phyloP scores from a whole-genome alignment of 306 rosid genomes.

The Trifolium pratense region DNA sequence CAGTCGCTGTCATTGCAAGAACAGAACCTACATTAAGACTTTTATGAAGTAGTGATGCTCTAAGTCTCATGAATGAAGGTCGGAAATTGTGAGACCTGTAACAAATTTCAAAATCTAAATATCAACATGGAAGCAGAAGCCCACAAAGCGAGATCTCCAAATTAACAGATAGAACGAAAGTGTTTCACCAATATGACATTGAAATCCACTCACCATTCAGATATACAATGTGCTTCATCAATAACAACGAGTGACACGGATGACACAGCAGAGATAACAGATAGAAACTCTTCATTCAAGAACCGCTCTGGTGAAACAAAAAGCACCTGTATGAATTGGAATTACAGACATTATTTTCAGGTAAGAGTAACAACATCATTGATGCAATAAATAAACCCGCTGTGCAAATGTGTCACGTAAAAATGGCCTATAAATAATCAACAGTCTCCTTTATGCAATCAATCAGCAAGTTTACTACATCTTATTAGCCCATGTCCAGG shows the following conservation, averaged over 20 bases:
- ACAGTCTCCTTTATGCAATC: constrained; percentile 23
- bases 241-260: constrained; percentile 78
- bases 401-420: constrained; percentile 21
- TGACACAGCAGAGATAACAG: constrained; percentile 60
- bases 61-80: constrained; percentile 90
- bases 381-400: background rate
- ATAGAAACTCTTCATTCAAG: constrained; percentile 74
- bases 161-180: background rate
- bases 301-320: constrained; percentile 95
- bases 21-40: constrained; percentile 69
- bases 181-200: background rate
- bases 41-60: constrained; percentile 75
- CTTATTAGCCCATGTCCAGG: no score
- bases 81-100: constrained; percentile 95
- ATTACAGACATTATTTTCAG: constrained; percentile 28
- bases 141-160: constrained; percentile 9
- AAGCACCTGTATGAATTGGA: constrained; percentile 70
- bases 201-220: constrained; percentile 81
- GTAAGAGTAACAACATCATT: constrained; percentile 7
- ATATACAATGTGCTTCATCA: constrained; percentile 94
- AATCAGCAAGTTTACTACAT: constrained; percentile 25
- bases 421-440: constrained; percentile 14
- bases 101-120: constrained; percentile 28
- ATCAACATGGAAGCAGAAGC: constrained; percentile 35
- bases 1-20: constrained; percentile 98